Evolutionary conservation across 2,329 filamentous ascomycete genomes (phyloP).

Genomic region (Orbilia oligospora): DNA sequence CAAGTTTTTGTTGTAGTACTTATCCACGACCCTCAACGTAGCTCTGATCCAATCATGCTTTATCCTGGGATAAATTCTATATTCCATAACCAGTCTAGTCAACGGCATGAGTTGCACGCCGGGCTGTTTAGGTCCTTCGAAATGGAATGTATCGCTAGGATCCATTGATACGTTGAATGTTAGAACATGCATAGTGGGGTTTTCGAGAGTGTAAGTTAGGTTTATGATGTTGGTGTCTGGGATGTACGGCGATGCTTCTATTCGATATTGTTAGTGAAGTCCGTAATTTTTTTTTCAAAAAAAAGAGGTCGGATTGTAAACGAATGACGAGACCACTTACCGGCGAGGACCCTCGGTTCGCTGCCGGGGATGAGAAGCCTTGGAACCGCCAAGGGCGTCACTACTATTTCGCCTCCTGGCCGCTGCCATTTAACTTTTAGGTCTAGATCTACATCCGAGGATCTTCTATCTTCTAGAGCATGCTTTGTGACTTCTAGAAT

Average conservation of each 20-base stretch:
- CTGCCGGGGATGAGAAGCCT: slow-evolving; percentile 83
- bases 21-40: slow-evolving; percentile 83
- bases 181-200: slow-evolving; percentile 92
- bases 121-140: slow-evolving; percentile 86
- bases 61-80: slow-evolving; percentile 79
- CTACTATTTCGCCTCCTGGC: slow-evolving; percentile 66
- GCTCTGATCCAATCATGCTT: slow-evolving; percentile 77
- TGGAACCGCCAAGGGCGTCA: slow-evolving; percentile 81
- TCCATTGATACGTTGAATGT: slow-evolving; percentile 95
- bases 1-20: slow-evolving; percentile 92
- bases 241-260: slow-evolving; percentile 44
- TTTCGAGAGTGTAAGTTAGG: slow-evolving; percentile 83
- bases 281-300: neutral
- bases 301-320: slow-evolving; percentile 63
- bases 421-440: slow-evolving; percentile 85
- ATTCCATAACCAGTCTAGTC: slow-evolving; percentile 80
- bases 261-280: slow-evolving; percentile 9
- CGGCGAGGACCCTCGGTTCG: slow-evolving; percentile 85
- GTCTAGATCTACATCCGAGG: slow-evolving; percentile 80
- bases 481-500: slow-evolving; percentile 81
- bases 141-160: slow-evolving; percentile 90
- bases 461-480: slow-evolving; percentile 84
- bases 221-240: slow-evolving; percentile 61
- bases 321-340: slow-evolving; percentile 66
- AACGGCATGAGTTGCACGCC: slow-evolving; percentile 86